A percentile compares a stretch with the other conserved stretches of the same genome.
These are phyloP conservation scores for Dothidotthia symphoricarpi DNA, from an alignment of 2,329 filamentous ascomycete genomes.

Conservation along the genomic window DNA sequence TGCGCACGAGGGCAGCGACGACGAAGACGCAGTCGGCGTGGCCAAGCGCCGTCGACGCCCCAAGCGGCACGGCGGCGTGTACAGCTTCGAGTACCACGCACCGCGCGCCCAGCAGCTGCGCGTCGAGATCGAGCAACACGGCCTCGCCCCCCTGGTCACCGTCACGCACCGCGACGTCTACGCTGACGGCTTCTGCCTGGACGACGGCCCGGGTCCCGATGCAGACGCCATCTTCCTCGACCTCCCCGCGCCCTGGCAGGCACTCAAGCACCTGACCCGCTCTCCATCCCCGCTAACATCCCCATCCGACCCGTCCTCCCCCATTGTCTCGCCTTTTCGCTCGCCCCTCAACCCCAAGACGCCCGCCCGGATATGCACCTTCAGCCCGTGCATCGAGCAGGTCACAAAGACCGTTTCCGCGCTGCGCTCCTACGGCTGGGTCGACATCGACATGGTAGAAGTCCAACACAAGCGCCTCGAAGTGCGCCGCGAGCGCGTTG, in stretches of 20 bases:
- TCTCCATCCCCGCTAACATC: conserved; percentile 30
- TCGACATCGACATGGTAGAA: conserved; percentile 91
- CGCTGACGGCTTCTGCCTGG: conserved; percentile 66
- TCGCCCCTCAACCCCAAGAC: conserved; percentile 68
- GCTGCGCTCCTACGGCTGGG: conserved; percentile 80
- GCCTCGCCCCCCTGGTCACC: conserved; percentile 63
- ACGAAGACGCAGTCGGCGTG: conserved; percentile 33
- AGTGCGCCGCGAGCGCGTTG: conserved; percentile 76
- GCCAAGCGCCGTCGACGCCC: conserved; percentile 32
- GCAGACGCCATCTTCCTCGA: conserved; percentile 77
- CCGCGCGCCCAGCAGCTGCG: conserved; percentile 67
- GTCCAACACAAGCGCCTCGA: conserved; percentile 77
- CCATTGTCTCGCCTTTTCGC: conserved; percentile 22
- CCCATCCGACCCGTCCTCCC: conserved; percentile 35
- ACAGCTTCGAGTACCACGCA: conserved; percentile 80
- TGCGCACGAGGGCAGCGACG: conserved; percentile 21
- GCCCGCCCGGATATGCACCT: conserved; percentile 81
- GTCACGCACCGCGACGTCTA: conserved; percentile 80
- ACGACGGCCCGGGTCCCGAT: conserved; percentile 22
- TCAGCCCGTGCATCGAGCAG: conserved; percentile 96
- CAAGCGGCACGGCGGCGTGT: conserved; percentile 63
- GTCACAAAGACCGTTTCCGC: conserved; percentile 80
- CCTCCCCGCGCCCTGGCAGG: conserved; percentile 77
- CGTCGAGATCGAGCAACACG: conserved; percentile 68
- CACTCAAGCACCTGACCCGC: conserved; percentile 71